Conservation (phyloP, 208 protist genomes). For the Leishmania lainsoni region DNA sequence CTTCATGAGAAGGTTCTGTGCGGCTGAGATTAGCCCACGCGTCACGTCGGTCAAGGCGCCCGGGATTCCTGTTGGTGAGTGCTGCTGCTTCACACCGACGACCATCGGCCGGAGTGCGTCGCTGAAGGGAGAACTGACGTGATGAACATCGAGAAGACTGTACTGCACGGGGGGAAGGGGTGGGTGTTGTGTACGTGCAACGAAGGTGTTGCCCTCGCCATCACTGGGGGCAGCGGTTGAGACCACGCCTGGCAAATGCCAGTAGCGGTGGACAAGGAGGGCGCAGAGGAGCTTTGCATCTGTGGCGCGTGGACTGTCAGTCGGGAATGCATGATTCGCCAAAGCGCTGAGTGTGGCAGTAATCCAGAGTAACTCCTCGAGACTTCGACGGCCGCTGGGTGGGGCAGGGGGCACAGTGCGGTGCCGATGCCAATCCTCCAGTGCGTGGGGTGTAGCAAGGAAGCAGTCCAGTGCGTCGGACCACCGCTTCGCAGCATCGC, state of each 20-base stretch:
- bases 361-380: conserved; percentile 28
- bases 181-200: conserved; percentile 25
- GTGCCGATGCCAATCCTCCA: conserved; percentile 51
- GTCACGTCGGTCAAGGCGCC: conserved; percentile 41
- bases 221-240: not conserved
- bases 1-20: conserved; percentile 46
- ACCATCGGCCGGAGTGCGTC: not conserved
- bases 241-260: conserved; percentile 25
- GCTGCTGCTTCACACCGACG: not conserved
- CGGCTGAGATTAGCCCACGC: conserved; percentile 56
- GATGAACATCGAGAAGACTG: conserved; percentile 20
- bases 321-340: conserved; percentile 64
- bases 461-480: conserved; percentile 70
- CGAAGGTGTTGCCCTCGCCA: conserved; percentile 7
- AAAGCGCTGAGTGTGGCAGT: conserved; percentile 53
- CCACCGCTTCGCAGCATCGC: conserved; percentile 68
- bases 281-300: conserved; percentile 61
- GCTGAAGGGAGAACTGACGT: not conserved
- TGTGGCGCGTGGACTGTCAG: conserved; percentile 50
- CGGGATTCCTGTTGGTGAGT: conserved; percentile 22
- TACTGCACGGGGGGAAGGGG: conserved; percentile 18
- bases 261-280: conserved; percentile 45
- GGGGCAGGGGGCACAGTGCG: conserved; percentile 18
- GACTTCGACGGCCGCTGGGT: conserved; percentile 8
- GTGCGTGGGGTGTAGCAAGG: conserved; percentile 53